A percentile compares a stretch with the other conserved stretches of the same genome.
These are phyloP conservation scores for Wallacemonas sp. DNA, from an alignment of 208 protist species.

Conservation along the genomic window DNA sequence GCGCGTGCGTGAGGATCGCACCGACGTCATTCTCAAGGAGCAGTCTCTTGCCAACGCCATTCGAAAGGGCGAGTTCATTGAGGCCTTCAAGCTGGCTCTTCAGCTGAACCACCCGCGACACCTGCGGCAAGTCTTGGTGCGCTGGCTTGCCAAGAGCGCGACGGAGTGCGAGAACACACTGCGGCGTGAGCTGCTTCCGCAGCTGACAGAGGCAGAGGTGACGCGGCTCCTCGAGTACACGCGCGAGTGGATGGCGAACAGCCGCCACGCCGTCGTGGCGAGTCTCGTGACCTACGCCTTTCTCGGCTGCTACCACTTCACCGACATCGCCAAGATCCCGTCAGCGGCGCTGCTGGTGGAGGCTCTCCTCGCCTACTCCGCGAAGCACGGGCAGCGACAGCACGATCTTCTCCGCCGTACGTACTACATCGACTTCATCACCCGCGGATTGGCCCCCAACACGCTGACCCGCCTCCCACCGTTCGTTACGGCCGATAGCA, in stretches of 20 bases:
- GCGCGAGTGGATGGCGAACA: conserved; percentile 92
- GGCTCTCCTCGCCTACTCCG: conserved; percentile 85
- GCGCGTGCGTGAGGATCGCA: conserved; percentile 60
- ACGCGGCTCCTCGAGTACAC: conserved; percentile 86
- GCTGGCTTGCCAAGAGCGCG: conserved; percentile 65
- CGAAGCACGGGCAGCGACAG: conserved; percentile 83
- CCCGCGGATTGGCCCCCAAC: conserved; percentile 49
- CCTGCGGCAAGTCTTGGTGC: conserved; percentile 77
- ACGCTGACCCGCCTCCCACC: conserved; percentile 69
- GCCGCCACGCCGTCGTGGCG: conserved; percentile 75
- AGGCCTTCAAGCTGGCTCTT: conserved; percentile 82
- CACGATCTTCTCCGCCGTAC: conserved; percentile 77
- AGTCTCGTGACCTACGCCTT: conserved; percentile 72
- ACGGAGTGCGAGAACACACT: conserved; percentile 65
- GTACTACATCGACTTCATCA: conserved; percentile 92
- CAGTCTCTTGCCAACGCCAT: conserved; percentile 87
- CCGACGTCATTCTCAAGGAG: conserved; percentile 74
- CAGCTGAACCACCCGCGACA: conserved; percentile 88
- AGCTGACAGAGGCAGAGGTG: conserved; percentile 61
- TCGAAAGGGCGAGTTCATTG: conserved; percentile 69
- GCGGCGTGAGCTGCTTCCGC: conserved; percentile 51
- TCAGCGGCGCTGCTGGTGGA: conserved; percentile 66
- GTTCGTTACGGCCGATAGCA: conserved; percentile 27
- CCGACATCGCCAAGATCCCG: conserved; percentile 56
- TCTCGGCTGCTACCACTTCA: conserved; percentile 63